phyloP scores from a whole-genome alignment of 2,329 filamentous ascomycete genomes.

The Aureobasidium sp. region DNA sequence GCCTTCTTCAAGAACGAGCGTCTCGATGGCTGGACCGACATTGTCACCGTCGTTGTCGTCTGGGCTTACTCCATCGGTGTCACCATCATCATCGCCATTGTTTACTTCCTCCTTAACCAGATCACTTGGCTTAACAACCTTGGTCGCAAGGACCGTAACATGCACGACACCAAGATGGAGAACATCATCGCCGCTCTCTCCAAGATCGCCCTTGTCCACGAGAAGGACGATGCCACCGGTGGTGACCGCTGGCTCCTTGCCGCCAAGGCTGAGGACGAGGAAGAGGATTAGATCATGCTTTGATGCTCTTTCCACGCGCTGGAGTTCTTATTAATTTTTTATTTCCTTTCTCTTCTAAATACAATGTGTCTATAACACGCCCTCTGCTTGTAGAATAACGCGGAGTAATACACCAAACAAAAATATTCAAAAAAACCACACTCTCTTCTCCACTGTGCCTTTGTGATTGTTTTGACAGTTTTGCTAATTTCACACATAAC shows the following conservation, averaged over 20 bases:
- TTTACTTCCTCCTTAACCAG: constrained; percentile 57
- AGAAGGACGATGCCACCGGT: constrained; percentile 43
- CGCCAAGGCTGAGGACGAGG: constrained; percentile 39
- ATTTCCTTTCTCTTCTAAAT: constrained; percentile 9
- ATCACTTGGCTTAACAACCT: constrained; percentile 54
- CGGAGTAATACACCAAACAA: constrained; percentile 14
- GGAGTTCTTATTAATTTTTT: constrained; percentile 12
- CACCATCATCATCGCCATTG: constrained; percentile 58
- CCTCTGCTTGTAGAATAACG: constrained; percentile 11
- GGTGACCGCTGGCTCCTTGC: constrained; percentile 39
- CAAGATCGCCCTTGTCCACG: constrained; percentile 57
- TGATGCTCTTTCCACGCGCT: constrained; percentile 7
- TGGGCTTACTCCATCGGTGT: constrained; percentile 63
- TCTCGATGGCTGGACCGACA: constrained; percentile 47
- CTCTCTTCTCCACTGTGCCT: background rate
- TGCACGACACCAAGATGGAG: constrained; percentile 58
- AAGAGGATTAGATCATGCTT: constrained; percentile 37
- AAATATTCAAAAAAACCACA: constrained; percentile 1
- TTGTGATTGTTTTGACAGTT: background rate
- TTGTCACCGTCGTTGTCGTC: constrained; percentile 59
- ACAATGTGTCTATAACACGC: constrained; percentile 14
- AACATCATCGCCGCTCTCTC: constrained; percentile 59
- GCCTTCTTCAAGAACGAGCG: constrained; percentile 29
- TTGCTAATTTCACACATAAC: background rate
- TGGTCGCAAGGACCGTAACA: constrained; percentile 55